Evolutionary conservation across 2,329 filamentous ascomycete species (phyloP).

Genomic region (Penicillium sp.): DNA sequence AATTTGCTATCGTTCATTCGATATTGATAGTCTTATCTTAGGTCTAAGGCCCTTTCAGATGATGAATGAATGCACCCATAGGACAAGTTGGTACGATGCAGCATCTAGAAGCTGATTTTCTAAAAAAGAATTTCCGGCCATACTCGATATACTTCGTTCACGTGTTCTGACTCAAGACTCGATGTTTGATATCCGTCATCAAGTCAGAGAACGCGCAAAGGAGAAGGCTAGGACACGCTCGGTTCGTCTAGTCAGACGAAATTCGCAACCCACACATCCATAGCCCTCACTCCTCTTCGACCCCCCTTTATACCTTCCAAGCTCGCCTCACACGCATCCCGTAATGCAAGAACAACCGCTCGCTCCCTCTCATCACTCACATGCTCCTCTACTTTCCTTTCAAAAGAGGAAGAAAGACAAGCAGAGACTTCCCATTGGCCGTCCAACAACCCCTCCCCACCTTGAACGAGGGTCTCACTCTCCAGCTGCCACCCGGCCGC

Average conservation of each 20-base stretch:
- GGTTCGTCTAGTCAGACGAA: not conserved
- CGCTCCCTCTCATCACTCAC: constrained; percentile 1
- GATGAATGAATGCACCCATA: no score
- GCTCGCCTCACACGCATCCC: constrained; percentile 1
- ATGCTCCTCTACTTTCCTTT: not conserved
- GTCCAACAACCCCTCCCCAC: constrained; percentile 51
- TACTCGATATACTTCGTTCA: no score
- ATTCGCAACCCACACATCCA: not conserved
- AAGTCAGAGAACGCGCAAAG: not conserved
- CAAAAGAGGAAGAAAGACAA: constrained; percentile 25
- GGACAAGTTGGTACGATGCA: no score
- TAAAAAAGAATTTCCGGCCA: no score
- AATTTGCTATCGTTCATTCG: no score
- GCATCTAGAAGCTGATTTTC: no score
- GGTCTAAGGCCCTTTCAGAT: no score
- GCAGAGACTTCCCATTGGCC: constrained; percentile 54
- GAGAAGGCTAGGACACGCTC: not conserved
- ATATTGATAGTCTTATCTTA: no score
- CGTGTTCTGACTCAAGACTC: no score
- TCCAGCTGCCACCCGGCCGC: constrained; percentile 14
- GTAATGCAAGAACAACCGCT: not conserved
- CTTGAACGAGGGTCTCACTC: constrained; percentile 45
- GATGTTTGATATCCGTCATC: no score
- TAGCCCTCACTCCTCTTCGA: not conserved
- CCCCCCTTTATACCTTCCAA: not conserved